Conservation (phyloP, 495 filamentous ascomycete species). For the Sordaria brevicollis region DNA sequence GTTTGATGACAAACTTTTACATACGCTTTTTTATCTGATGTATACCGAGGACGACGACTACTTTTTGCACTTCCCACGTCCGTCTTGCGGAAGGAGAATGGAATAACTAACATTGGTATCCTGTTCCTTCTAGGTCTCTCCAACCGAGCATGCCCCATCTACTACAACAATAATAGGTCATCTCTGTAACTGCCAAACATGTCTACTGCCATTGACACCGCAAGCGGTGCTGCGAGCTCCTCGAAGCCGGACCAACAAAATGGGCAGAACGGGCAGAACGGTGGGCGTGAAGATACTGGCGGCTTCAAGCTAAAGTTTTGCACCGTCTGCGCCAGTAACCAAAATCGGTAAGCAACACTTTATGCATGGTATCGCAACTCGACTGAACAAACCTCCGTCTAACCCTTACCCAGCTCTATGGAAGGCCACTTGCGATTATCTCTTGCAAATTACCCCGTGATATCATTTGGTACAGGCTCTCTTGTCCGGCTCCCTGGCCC, state of each 20-base stretch:
- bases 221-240: conserved; percentile 19
- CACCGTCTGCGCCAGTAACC: conserved; percentile 96
- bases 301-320: conserved; percentile 87
- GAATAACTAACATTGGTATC: neutral
- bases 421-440: conserved; percentile 91
- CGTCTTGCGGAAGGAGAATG: neutral
- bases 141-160: neutral
- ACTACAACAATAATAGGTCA: neutral
- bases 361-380: neutral
- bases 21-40: conserved; percentile 45
- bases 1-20: conserved; percentile 41
- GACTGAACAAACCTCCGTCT: neutral
- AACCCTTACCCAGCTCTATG: conserved; percentile 60
- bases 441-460: conserved; percentile 78
- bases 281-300: conserved; percentile 27
- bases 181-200: neutral
- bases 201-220: conserved; percentile 21
- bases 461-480: conserved; percentile 95
- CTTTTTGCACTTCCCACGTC: neutral
- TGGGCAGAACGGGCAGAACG: conserved; percentile 20
- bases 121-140: neutral
- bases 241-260: conserved; percentile 8
- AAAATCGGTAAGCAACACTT: conserved; percentile 66
- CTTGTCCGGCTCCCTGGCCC: conserved; percentile 91
- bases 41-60: neutral